Base-by-base conservation (phyloP, 2,329 filamentous ascomycete species). In the Rasamsonia emersonii region DNA sequence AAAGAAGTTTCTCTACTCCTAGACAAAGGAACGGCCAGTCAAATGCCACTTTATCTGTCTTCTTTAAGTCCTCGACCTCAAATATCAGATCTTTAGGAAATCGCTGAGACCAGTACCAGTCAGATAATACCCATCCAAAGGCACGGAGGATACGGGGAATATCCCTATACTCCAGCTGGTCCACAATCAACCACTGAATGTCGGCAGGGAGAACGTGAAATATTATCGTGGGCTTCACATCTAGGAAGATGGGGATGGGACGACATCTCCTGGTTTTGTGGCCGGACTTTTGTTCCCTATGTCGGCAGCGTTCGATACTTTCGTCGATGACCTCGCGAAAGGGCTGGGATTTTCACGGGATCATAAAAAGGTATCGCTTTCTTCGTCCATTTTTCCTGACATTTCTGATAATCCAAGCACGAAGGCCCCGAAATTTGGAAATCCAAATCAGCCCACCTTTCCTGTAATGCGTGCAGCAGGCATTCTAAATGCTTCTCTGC, bases 171-270 rank as follows among this genome's bases (percentile, higher is more conserved):
- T 14, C 10, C 19, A 36, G 13, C 15, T 31, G 18, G 24, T 36
- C 28, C 15, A 36, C 4, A 8, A 36, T 32, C 28, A 36, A 15
- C 4, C 28, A 36, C 53, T 24, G 52, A 48, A 35, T 54, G 51
- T 27, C 45, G 43, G 25, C 41, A 42, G 18, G 37, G 33, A 16
- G 41, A 40, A 18, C 38, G 43, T 6, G 40, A 42, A 18, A 27
- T 39, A 39, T 31, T 8, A 14, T 16, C 4, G 32, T 30, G 13
- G 11, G 18, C 24, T 27, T 33, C 17, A 30, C 27, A 24, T 30
- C 14, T 19, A 26, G 18, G 23, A 36, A 24, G 24, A 36, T 36
- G 15, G 28, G 21, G 24, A 36, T 36, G 15, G 28, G 21, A 23
- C 18, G 10, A 18, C 16, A 10, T 11, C 31, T 9, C 15, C 17